Conservation (phyloP, 2,329 filamentous ascomycete genomes). For the Ophiostoma populinum region DNA sequence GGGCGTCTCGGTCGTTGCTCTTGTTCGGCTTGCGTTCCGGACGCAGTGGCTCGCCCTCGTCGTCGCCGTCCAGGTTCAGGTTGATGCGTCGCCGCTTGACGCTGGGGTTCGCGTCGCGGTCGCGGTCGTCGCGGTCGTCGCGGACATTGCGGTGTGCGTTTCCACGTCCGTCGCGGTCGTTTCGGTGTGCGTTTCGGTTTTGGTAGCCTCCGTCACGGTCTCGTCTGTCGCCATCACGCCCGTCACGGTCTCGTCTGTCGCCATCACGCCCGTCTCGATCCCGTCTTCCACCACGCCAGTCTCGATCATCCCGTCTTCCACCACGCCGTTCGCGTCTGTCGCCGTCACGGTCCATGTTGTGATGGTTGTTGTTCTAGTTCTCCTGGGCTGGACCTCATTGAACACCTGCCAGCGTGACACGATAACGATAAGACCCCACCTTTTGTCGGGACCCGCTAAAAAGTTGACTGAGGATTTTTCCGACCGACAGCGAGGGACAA, state of each 20-base stretch:
- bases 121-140: constrained; percentile 1
- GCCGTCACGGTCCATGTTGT: constrained; percentile 7
- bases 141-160: neutral
- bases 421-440: constrained; percentile 22
- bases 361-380: neutral
- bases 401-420: too few species aligned
- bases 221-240: too few species aligned
- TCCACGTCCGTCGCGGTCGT: neutral
- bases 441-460: constrained; percentile 15
- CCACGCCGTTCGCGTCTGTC: constrained; percentile 17
- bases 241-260: neutral
- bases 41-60: constrained; percentile 30
- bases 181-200: too few species aligned
- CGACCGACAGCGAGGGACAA: too few species aligned
- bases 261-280: neutral
- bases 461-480: constrained; percentile 16
- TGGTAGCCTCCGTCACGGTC: constrained; percentile 4
- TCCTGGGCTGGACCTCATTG: too few species aligned
- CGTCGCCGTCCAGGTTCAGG: constrained; percentile 41
- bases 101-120: constrained; percentile 18
- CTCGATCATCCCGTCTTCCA: constrained; percentile 8
- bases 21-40: neutral
- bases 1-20: neutral
- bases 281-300: constrained; percentile 2
- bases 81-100: constrained; percentile 46